Percentiles rank a stretch among this genome's conserved stretches.
These are phyloP conservation scores for Cinchona pubescens DNA, from an alignment of 257 asterid species.

Conservation along the genomic window DNA sequence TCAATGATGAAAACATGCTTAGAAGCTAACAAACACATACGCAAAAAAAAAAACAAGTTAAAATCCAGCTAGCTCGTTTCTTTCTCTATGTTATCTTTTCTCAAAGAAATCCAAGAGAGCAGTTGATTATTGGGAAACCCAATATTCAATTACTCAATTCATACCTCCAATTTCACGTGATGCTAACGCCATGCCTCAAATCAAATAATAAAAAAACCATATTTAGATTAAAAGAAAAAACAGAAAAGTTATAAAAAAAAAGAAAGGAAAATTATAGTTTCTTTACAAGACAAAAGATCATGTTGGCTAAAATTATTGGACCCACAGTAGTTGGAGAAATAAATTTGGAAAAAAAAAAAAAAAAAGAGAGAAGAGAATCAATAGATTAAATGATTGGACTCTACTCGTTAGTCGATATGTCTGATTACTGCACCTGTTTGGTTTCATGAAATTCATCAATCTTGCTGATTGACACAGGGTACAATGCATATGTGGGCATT, in stretches of 20 bases:
- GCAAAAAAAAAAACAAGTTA: constrained; percentile 9
- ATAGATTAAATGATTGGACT: neutral
- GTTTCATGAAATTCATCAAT: neutral
- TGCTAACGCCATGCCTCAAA: neutral
- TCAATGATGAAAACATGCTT: constrained; percentile 84
- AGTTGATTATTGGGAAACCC: neutral
- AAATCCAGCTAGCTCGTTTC: constrained; percentile 4
- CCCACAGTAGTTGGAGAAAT: neutral
- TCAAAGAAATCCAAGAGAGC: neutral
- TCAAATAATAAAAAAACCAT: neutral
- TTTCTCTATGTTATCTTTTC: neutral
- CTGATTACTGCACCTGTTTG: neutral
- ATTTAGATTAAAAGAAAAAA: neutral
- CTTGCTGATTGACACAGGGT: neutral
- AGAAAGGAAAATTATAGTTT: no score
- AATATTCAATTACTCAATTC: neutral
- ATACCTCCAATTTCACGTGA: constrained; percentile 1
- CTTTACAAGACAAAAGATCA: no score
- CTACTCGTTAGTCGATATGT: neutral
- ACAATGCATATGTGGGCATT: neutral
- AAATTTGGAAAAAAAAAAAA: neutral
- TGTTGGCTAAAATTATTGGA: neutral
- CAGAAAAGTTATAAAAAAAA: neutral
- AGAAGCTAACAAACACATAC: constrained; percentile 68
- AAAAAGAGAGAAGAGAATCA: neutral